Evolutionary conservation across 2,329 filamentous ascomycete species (phyloP), one percentile per base, ranked within the genome.

Genomic region (Epichloe uncinata): DNA sequence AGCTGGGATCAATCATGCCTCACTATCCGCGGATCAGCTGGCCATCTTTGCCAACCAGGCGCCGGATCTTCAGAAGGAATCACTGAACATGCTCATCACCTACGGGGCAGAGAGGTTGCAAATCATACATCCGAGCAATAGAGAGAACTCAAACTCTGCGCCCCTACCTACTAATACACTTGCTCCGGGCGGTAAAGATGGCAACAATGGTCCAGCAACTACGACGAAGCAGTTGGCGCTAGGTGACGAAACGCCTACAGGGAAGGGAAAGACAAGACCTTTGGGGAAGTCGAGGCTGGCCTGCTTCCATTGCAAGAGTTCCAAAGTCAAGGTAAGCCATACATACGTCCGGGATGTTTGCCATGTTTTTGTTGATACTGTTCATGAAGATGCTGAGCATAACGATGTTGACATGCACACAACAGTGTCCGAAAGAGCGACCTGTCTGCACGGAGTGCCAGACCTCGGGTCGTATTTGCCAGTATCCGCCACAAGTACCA

Each of bases 11-110:
- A 70, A 77, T 37, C 75, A 74, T 1, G 62, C 66, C 2, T 73
- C 75, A 0, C 63, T 81, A 9, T 76, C 73, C 0, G 53, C 62
- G 4, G 77, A 80, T 42, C 77, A 81, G 56, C 78, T 81, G 53
- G 72, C 66, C 55, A 81, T 79, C 15, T 78, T 81, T 55, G 68
- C 77, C 8, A 81, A 81, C 49, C 78, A 81, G 60, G 72, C 76
- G 0, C 75, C 77, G 0, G 68, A 73, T 3, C 61, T 80, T 5
- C 78, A 81, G 54, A 64, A 66, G 48, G 69, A 75, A 48, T 81
- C 78, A 0, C 61, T 81, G 13, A 69, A 66, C 1, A 77, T 81
- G 75, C 66, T 81, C 11, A 68, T 71, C 0, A 73, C 70, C 56
- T 79, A 79, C 50, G 78, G 78, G 18, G 77, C 78, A 6, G 75